These are phyloP conservation scores for Fusarium equiseti DNA, from an alignment of 2,329 filamentous ascomycete species.

Conservation along the genomic window DNA sequence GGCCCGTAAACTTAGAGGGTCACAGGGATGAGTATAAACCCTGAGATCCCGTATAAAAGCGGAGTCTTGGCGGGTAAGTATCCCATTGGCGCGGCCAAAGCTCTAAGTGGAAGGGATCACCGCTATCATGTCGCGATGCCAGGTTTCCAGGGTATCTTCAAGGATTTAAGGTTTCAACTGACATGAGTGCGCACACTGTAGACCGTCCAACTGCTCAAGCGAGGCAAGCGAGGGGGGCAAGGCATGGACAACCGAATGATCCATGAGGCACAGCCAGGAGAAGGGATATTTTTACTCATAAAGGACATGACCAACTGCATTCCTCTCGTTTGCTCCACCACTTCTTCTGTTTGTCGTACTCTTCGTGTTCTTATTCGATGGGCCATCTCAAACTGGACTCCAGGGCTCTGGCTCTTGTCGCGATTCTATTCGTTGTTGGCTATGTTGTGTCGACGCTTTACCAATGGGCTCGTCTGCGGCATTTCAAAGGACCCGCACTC, in stretches of 20 bases:
- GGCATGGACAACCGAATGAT: not conserved
- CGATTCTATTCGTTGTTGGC: conserved; percentile 17
- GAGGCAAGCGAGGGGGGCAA: not conserved
- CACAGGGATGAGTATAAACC: not conserved
- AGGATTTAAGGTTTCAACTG: not conserved
- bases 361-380: not conserved
- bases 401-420: not conserved
- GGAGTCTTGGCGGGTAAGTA: not conserved
- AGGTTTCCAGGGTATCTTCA: not conserved
- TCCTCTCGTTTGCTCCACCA: not conserved
- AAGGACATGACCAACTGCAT: not conserved
- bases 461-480: conserved; percentile 54
- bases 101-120: not conserved
- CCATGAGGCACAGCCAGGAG: not conserved
- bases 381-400: not conserved
- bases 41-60: not conserved
- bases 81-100: not conserved
- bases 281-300: not conserved
- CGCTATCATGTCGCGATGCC: not conserved
- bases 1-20: not conserved
- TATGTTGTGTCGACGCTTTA: conserved; percentile 31
- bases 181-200: not conserved
- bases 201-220: not conserved
- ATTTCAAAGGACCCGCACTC: conserved; percentile 55
- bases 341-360: not conserved